These are phyloP conservation scores for Myochromella boudieri DNA, from an alignment of 768 basidiomycete genomes.

Conservation along the genomic window DNA sequence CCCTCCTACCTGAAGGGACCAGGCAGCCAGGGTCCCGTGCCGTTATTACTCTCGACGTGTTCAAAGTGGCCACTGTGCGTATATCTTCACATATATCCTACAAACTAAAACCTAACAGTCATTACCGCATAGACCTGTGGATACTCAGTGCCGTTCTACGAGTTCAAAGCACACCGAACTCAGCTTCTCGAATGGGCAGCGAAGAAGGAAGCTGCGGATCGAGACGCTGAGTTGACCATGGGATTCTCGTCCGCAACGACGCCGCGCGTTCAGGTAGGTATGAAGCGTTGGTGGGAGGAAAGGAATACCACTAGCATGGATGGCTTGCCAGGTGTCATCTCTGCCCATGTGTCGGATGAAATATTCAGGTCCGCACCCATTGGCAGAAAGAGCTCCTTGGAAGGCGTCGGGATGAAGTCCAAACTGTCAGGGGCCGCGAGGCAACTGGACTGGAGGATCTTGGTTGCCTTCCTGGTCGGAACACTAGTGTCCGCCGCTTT, in stretches of 20 bases:
- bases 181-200: conserved; percentile 52
- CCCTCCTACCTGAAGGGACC: conserved; percentile 42
- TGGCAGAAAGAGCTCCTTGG: conserved; percentile 7
- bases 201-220: conserved; percentile 44
- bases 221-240: conserved; percentile 19
- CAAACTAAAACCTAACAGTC: neutral
- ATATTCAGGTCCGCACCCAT: conserved; percentile 19
- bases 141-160: conserved; percentile 61
- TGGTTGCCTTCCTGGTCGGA: conserved; percentile 17
- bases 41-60: conserved; percentile 58
- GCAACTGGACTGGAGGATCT: conserved; percentile 10
- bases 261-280: conserved; percentile 33
- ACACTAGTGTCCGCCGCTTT: conserved; percentile 13
- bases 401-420: conserved; percentile 5
- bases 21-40: conserved; percentile 62
- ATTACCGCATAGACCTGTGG: conserved; percentile 57
- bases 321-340: conserved; percentile 49
- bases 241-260: conserved; percentile 20
- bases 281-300: conserved; percentile 57
- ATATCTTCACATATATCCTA: neutral
- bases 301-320: conserved; percentile 58
- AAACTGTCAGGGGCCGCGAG: conserved; percentile 4
- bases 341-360: conserved; percentile 26
- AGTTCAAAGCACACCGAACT: conserved; percentile 56
- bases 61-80: conserved; percentile 54